Evolutionary conservation across 805 yeast genomes (phyloP).

Genomic region (Candida sonorensis): DNA sequence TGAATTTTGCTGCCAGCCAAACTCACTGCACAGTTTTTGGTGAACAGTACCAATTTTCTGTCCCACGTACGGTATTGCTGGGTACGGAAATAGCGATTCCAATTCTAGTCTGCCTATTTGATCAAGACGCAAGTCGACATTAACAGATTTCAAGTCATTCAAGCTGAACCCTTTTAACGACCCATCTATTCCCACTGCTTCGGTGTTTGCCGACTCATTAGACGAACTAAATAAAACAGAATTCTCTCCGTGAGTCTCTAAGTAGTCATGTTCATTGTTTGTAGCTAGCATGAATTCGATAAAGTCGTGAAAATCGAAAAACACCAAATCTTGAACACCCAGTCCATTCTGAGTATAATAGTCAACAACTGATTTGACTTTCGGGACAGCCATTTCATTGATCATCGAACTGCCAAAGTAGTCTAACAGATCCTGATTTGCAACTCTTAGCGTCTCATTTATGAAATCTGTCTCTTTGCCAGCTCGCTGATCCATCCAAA

Average conservation of each 20-base stretch:
- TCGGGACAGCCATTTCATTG: slow-evolving; percentile 56
- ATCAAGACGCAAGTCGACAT: slow-evolving; percentile 7
- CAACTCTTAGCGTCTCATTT: slow-evolving; percentile 20
- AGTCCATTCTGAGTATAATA: slow-evolving; percentile 10
- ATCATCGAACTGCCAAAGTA: slow-evolving; percentile 25
- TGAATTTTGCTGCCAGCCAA: slow-evolving; percentile 1
- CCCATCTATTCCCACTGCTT: slow-evolving; percentile 44
- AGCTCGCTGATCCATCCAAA: slow-evolving; percentile 57
- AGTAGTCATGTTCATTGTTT: slow-evolving; percentile 4
- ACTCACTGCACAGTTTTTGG: slow-evolving; percentile 1
- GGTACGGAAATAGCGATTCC: slow-evolving; percentile 3
- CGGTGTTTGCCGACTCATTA: background rate
- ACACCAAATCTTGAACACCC: slow-evolving; percentile 23
- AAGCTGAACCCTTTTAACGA: slow-evolving; percentile 46
- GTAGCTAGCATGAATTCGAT: slow-evolving; percentile 24
- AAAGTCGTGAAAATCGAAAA: slow-evolving; percentile 48
- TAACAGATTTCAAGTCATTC: slow-evolving; percentile 8
- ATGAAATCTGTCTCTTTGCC: slow-evolving; percentile 26
- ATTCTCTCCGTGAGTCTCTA: too few relatives aligned
- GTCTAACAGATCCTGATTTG: slow-evolving; percentile 1
- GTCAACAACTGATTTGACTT: slow-evolving; percentile 33
- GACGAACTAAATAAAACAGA: too few relatives aligned
- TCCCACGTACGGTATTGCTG: slow-evolving; percentile 27
- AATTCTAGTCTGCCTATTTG: slow-evolving; percentile 28
- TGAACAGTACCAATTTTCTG: slow-evolving; percentile 19